Evolutionary conservation across 2,329 filamentous ascomycete genomes (phyloP).

Genomic region (Fusarium transvaalense): DNA sequence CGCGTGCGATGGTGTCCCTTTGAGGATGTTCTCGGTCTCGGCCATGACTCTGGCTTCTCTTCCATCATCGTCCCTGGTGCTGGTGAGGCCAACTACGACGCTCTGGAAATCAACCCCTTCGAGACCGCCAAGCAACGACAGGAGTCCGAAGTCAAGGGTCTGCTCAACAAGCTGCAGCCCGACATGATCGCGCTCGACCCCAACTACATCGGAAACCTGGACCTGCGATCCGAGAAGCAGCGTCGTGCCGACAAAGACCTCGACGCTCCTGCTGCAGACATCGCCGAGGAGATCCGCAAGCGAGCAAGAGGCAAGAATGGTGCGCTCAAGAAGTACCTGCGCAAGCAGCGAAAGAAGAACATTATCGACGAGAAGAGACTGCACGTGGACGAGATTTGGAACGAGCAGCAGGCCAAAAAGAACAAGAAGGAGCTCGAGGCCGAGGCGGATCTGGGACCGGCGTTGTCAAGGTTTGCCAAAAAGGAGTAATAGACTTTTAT

Average conservation of each 20-base stretch:
- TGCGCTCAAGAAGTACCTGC: constrained; percentile 85
- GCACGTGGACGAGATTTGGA: constrained; percentile 85
- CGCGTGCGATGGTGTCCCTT: constrained; percentile 92
- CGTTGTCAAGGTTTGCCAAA: constrained; percentile 85
- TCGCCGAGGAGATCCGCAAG: constrained; percentile 76
- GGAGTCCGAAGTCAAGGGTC: constrained; percentile 87
- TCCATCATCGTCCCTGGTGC: constrained; percentile 92
- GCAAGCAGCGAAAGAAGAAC: constrained; percentile 93
- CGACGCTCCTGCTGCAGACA: constrained; percentile 71
- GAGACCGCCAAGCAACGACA: constrained; percentile 93
- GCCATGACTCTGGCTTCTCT: constrained; percentile 87
- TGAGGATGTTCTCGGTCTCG: constrained; percentile 90
- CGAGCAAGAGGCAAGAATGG: constrained; percentile 90
- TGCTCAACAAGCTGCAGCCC: constrained; percentile 94
- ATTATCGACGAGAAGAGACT: constrained; percentile 95
- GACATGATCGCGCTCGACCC: constrained; percentile 98
- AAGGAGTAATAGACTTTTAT: constrained; percentile 63
- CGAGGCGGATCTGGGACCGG: constrained; percentile 83
- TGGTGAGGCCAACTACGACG: constrained; percentile 97
- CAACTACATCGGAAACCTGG: constrained; percentile 89
- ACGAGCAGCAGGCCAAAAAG: constrained; percentile 76
- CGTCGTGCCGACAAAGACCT: constrained; percentile 82
- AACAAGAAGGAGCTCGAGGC: constrained; percentile 72
- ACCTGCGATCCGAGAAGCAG: constrained; percentile 83
- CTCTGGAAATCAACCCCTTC: constrained; percentile 93